A percentile compares a stretch with the other conserved stretches of the same genome.
Conservation (phyloP, 768 basidiomycete species). For the Pisolithus microcarpus region DNA sequence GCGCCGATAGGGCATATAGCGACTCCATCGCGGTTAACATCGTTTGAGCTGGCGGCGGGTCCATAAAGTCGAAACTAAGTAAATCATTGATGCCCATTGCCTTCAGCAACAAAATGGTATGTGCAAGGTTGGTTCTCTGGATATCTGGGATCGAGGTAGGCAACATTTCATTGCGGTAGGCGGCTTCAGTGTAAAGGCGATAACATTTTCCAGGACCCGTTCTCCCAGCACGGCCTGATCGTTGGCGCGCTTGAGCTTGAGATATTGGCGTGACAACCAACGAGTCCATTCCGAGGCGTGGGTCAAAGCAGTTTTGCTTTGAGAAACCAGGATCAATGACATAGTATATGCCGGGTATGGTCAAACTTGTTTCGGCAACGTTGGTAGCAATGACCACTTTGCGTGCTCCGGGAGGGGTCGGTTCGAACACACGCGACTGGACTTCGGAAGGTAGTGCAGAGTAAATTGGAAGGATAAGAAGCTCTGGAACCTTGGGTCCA, state of each 20-base stretch:
- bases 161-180: slow-evolving; percentile 98
- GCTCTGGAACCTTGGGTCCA: slow-evolving; percentile 96
- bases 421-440: slow-evolving; percentile 96
- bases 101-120: slow-evolving; percentile 91
- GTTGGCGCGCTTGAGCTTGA: slow-evolving; percentile 94
- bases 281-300: slow-evolving; percentile 96
- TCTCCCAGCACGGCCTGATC: slow-evolving; percentile 92
- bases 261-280: slow-evolving; percentile 98
- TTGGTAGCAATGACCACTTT: slow-evolving; percentile 99
- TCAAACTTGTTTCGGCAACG: slow-evolving; percentile 96
- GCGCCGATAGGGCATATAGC: slow-evolving; percentile 88
- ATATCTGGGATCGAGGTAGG: slow-evolving; percentile 98
- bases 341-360: slow-evolving; percentile 98
- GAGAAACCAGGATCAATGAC: slow-evolving; percentile 98
- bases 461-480: slow-evolving; percentile 95
- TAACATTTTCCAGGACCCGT: slow-evolving; percentile 99
- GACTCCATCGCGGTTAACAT: slow-evolving; percentile 95
- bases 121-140: slow-evolving; percentile 86
- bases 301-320: slow-evolving; percentile 98
- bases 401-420: slow-evolving; percentile 94
- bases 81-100: slow-evolving; percentile 99
- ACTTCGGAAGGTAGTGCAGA: slow-evolving; percentile 97
- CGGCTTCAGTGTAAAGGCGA: slow-evolving; percentile 95
- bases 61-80: slow-evolving; percentile 99
- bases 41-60: slow-evolving; percentile 93